Evolutionary conservation across 371 early-diverging fungal genomes (phyloP).

Genomic region (Mucor lusitanicus): DNA sequence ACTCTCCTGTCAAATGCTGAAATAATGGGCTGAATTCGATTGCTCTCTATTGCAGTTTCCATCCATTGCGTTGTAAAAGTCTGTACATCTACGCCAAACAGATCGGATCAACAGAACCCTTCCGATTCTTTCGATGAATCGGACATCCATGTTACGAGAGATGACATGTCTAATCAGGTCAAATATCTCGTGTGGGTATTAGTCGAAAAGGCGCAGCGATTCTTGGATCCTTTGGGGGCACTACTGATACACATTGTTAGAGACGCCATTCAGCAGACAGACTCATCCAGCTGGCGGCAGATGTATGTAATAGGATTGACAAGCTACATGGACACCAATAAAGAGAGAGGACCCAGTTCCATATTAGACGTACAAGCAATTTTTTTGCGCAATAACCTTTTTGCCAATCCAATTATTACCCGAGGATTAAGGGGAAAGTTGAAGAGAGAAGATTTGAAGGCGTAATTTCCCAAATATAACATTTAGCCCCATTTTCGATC

Average conservation of each 20-base stretch:
- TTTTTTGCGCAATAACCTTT: neutral
- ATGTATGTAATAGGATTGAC: neutral
- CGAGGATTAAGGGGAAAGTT: neutral
- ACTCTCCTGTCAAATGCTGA: no score
- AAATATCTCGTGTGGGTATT: neutral
- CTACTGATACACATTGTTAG: no score
- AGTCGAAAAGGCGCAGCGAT: neutral
- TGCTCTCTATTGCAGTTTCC: no score
- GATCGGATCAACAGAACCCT: no score
- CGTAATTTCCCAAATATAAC: neutral
- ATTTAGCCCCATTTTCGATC: neutral
- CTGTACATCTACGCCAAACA: no score
- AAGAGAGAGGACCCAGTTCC: neutral
- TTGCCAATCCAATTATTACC: neutral
- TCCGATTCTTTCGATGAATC: no score
- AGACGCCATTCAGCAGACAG: no score
- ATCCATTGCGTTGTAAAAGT: no score
- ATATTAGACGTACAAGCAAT: neutral
- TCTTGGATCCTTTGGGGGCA: no score
- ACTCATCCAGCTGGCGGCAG: neutral
- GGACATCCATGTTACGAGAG: neutral
- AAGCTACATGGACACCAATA: neutral
- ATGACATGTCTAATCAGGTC: neutral
- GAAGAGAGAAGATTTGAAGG: neutral
- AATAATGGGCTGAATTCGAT: no score